Evolutionary conservation across 225 moss, liverwort and hornwort species (phyloP).

Genomic region (Climacium dendroides): DNA sequence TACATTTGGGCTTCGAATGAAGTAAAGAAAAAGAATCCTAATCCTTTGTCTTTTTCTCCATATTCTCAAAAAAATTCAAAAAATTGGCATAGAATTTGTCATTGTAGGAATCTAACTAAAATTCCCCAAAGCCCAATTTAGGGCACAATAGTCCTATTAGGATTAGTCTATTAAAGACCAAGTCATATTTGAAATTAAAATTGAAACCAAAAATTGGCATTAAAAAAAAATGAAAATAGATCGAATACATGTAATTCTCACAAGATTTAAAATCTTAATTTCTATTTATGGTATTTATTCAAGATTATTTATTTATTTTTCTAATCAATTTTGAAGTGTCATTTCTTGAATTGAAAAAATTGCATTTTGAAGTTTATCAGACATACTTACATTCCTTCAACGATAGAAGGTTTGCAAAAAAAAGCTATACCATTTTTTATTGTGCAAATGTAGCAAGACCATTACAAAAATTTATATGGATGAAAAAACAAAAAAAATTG

Average conservation of each 20-base stretch:
- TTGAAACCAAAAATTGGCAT: accelerated
- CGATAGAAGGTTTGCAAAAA: not conserved
- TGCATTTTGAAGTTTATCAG: not conserved
- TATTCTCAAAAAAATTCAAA: not conserved
- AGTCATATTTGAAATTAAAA: not conserved
- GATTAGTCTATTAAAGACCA: too few species aligned
- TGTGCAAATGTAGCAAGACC: not conserved
- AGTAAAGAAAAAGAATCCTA: not conserved
- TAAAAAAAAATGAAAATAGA: not conserved
- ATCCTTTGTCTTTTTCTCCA: too few species aligned
- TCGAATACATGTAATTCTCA: not conserved
- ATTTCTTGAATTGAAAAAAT: not conserved
- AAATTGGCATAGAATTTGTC: not conserved
- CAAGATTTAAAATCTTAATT: not conserved
- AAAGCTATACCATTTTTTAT: not conserved
- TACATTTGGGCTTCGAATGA: too few species aligned
- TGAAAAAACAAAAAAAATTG: too few species aligned
- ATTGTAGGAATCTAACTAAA: accelerated
- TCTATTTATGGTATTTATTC: not conserved
- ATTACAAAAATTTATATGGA: too few species aligned
- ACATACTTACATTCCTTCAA: not conserved
- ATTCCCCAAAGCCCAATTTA: not conserved
- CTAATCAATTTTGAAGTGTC: not conserved
- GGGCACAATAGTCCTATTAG: too few species aligned
- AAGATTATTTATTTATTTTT: not conserved